Conservation (phyloP, 2,329 filamentous ascomycete genomes). For the Fusarium papillatum region DNA sequence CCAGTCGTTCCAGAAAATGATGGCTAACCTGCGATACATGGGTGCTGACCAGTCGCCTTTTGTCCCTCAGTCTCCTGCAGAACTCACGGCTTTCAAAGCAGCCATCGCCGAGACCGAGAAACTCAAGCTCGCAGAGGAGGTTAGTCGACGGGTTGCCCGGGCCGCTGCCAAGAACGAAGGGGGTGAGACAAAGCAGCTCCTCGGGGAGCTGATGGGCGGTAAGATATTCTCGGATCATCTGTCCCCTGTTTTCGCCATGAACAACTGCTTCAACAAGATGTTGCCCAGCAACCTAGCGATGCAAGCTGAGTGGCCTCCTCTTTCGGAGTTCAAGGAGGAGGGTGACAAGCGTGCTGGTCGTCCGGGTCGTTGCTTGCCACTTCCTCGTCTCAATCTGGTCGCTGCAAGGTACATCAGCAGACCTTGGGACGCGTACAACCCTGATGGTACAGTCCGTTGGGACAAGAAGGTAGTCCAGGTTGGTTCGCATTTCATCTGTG, state of each 20-base stretch:
- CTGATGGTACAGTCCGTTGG: constrained; percentile 43
- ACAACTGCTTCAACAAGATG: constrained; percentile 50
- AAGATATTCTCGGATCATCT: constrained; percentile 44
- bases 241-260: constrained; percentile 50
- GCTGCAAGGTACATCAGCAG: constrained; percentile 16
- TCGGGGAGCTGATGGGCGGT: constrained; percentile 43
- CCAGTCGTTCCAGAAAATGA: constrained; percentile 51
- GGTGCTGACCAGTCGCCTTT: constrained; percentile 53
- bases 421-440: constrained; percentile 25
- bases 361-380: constrained; percentile 48
- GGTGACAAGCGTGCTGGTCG: constrained; percentile 46
- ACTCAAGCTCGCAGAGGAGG: constrained; percentile 40
- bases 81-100: constrained; percentile 50
- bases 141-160: constrained; percentile 40
- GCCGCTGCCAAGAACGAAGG: constrained; percentile 26
- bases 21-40: constrained; percentile 51
- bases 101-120: constrained; percentile 45
- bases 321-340: constrained; percentile 53
- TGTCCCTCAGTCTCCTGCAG: constrained; percentile 50
- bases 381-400: constrained; percentile 45
- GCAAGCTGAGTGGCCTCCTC: constrained; percentile 50
- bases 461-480: constrained; percentile 43
- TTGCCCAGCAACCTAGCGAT: constrained; percentile 19
- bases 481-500: constrained; percentile 36
- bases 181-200: constrained; percentile 3